Evolutionary conservation across 192 early-diverging fungal species (phyloP).

Genomic region (Entophlyctis helioformis): DNA sequence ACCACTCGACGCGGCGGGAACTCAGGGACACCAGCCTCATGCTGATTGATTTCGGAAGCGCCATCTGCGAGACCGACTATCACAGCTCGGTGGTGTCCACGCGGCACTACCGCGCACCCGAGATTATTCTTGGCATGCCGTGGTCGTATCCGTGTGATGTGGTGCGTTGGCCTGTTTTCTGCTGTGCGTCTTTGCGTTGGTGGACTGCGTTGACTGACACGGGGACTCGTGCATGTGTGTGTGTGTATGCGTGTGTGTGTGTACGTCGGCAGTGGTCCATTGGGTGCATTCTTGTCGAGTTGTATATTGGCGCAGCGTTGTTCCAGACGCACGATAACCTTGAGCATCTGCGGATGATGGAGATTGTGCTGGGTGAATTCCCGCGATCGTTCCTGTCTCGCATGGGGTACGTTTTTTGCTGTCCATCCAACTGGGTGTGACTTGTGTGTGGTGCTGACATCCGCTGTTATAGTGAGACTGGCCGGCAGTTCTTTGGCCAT

Average conservation of each 20-base stretch:
- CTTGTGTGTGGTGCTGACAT: too few relatives aligned
- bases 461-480: background rate
- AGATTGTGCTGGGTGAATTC: slow-evolving; percentile 68
- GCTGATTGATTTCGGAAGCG: slow-evolving; percentile 94
- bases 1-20: slow-evolving; percentile 49
- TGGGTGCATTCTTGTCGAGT: slow-evolving; percentile 93
- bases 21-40: slow-evolving; percentile 64
- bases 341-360: slow-evolving; percentile 97
- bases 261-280: slow-evolving; percentile 68
- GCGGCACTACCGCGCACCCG: slow-evolving; percentile 92
- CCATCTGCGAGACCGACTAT: slow-evolving; percentile 87
- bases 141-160: slow-evolving; percentile 97
- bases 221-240: too few relatives aligned
- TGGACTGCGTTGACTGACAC: too few relatives aligned
- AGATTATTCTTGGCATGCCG: slow-evolving; percentile 86
- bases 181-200: too few relatives aligned
- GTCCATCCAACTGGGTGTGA: too few relatives aligned
- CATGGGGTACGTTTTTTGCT: too few relatives aligned
- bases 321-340: slow-evolving; percentile 97
- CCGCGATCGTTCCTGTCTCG: slow-evolving; percentile 57
- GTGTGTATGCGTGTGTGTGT: too few relatives aligned
- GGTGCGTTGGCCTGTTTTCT: too few relatives aligned
- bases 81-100: slow-evolving; percentile 88
- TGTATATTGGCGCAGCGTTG: slow-evolving; percentile 87
- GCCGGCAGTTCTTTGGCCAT: slow-evolving; percentile 6